A percentile compares a stretch with the other conserved stretches of the same genome.
phyloP scores from a whole-genome alignment of 1,139 yeast species.

The Sugiyamaella castrensis region DNA sequence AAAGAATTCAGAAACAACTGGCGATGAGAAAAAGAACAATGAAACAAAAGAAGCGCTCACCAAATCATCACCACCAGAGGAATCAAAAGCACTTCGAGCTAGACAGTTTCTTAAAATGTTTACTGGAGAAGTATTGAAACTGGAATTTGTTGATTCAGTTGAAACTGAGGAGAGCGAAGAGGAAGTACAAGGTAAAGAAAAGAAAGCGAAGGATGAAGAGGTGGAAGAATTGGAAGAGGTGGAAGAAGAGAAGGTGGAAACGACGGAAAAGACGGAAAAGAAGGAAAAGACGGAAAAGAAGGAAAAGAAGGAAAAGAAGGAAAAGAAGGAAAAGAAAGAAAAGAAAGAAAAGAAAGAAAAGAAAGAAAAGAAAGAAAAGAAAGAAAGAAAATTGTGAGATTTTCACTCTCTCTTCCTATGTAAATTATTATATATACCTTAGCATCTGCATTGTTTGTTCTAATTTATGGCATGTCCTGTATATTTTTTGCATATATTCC shows the following conservation, averaged over 20 bases:
- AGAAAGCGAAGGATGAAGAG: slow-evolving; percentile 6
- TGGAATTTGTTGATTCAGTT: slow-evolving; percentile 29
- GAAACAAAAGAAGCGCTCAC: slow-evolving; percentile 8
- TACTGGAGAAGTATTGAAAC: slow-evolving; percentile 27
- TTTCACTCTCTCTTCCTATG: neutral
- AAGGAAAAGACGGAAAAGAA: slow-evolving; percentile 1
- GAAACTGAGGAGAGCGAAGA: slow-evolving; percentile 32
- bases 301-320: slow-evolving; percentile 8
- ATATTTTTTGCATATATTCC: too few species aligned
- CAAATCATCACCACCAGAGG: slow-evolving; percentile 28
- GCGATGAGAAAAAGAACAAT: slow-evolving; percentile 15
- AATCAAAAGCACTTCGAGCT: slow-evolving; percentile 34
- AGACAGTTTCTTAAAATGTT: slow-evolving; percentile 28
- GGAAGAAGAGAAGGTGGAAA: slow-evolving; percentile 12
- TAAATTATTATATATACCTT: neutral
- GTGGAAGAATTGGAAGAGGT: slow-evolving; percentile 8
- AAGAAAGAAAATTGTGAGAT: neutral
- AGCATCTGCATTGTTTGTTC: too few species aligned
- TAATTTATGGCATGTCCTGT: too few species aligned
- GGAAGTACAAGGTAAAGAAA: slow-evolving; percentile 37
- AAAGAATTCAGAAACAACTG: slow-evolving; percentile 18
- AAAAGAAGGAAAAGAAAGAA: slow-evolving; percentile 20
- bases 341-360: slow-evolving; percentile 16
- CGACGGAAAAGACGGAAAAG: slow-evolving; percentile 8
- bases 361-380: slow-evolving; percentile 11